These are phyloP conservation scores for Apiospora aurea DNA, from an alignment of 2,329 filamentous ascomycete genomes.

Conservation along the genomic window DNA sequence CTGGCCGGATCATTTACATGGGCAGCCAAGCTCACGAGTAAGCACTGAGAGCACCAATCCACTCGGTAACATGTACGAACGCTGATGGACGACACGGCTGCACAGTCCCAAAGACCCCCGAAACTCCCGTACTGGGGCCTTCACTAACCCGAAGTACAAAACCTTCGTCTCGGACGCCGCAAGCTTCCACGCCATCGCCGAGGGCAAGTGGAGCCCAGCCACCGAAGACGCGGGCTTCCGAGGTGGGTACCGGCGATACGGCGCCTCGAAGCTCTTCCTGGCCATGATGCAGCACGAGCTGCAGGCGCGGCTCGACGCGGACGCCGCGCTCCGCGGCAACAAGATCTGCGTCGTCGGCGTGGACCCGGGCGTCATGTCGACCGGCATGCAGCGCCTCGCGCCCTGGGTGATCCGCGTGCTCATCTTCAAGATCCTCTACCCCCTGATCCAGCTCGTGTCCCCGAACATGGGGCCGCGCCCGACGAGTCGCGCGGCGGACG, in stretches of 20 bases:
- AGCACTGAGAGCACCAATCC: not conserved
- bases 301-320: not conserved
- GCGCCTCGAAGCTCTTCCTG: not conserved
- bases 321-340: not conserved
- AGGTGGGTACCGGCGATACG: constrained; percentile 34
- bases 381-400: not conserved
- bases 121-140: too few species aligned
- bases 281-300: constrained; percentile 9
- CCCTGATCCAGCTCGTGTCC: not conserved
- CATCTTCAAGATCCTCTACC: not conserved
- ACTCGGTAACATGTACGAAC: constrained; percentile 27
- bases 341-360: not conserved
- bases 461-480: too few species aligned
- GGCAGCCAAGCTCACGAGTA: not conserved
- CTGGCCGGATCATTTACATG: constrained; percentile 31
- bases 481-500: too few species aligned
- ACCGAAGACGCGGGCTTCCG: constrained; percentile 42
- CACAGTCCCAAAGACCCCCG: too few species aligned
- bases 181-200: not conserved
- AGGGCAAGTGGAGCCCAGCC: constrained; percentile 28
- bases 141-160: too few species aligned
- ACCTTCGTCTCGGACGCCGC: not conserved
- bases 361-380: not conserved
- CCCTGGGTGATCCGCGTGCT: not conserved
- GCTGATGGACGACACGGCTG: not conserved